phyloP scores from a whole-genome alignment of 306 rosid species.

The Quercus gilva region DNA sequence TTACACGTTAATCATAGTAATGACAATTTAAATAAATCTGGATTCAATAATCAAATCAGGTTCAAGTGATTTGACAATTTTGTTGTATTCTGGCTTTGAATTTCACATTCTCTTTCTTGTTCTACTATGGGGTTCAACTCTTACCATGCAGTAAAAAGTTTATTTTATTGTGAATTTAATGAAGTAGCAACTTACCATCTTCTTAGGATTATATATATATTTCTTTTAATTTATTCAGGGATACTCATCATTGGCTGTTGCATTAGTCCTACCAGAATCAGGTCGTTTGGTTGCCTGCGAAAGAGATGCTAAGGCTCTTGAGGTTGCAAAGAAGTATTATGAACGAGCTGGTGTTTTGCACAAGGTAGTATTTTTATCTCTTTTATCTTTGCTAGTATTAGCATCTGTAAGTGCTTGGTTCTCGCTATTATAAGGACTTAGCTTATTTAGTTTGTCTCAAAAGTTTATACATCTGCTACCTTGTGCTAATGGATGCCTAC shows the following conservation, averaged over 20 bases:
- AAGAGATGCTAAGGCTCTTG: constrained; percentile 77
- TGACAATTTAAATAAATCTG: no score
- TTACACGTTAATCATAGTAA: no score
- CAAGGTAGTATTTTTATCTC: constrained; percentile 49
- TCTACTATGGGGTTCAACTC: background rate
- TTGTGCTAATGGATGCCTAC: background rate
- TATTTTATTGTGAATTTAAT: background rate
- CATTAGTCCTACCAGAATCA: constrained; percentile 83
- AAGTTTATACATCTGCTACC: background rate
- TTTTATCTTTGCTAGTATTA: background rate
- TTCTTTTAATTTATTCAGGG: constrained; percentile 55
- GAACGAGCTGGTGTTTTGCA: constrained; percentile 79
- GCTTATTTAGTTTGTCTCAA: background rate
- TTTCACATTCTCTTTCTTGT: background rate
- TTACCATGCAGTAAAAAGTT: background rate
- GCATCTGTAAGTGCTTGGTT: background rate
- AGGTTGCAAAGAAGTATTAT: constrained; percentile 77
- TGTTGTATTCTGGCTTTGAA: background rate
- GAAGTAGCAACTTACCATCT: background rate
- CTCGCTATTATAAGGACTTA: background rate
- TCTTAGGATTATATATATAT: background rate
- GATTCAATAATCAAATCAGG: no score
- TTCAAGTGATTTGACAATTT: background rate
- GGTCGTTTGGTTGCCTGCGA: constrained; percentile 91
- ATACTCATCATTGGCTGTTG: constrained; percentile 86